Percentiles rank a stretch among this genome's conserved stretches.
These are phyloP conservation scores for Micractinium sp. DNA, from an alignment of 139 green algal species.

Conservation along the genomic window DNA sequence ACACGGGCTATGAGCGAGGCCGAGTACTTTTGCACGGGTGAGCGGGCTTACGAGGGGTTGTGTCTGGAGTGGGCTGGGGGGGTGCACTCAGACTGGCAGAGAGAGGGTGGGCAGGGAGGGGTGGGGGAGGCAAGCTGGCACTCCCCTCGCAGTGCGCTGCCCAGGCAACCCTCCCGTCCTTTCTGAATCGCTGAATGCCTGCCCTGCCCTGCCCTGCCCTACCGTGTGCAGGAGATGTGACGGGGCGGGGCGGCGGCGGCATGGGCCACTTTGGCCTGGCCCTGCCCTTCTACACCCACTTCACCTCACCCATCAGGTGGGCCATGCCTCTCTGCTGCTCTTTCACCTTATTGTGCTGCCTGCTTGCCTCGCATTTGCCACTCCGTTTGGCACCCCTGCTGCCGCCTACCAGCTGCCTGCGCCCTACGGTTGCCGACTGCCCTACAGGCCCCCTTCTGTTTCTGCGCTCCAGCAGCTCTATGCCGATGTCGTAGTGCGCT, in stretches of 20 bases:
- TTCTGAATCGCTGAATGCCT: too few species aligned
- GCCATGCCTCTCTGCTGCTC: neutral
- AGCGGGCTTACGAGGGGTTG: too few species aligned
- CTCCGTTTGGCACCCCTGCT: too few species aligned
- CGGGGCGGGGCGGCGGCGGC: slow-evolving; percentile 77
- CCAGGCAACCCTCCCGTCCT: too few species aligned
- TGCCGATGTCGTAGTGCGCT: slow-evolving; percentile 79
- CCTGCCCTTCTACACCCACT: slow-evolving; percentile 89
- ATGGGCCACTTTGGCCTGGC: slow-evolving; percentile 92
- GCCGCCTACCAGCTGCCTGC: neutral
- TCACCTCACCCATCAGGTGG: slow-evolving; percentile 88
- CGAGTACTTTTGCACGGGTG: slow-evolving; percentile 73
- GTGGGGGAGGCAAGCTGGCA: too few species aligned
- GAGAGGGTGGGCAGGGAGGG: neutral
- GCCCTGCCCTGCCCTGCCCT: neutral
- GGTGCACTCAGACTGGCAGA: neutral
- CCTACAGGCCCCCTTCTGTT: too few species aligned
- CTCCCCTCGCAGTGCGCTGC: too few species aligned
- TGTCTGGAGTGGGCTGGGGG: too few species aligned
- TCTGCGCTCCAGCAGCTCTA: neutral
- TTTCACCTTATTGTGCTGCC: neutral
- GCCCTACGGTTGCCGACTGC: too few species aligned
- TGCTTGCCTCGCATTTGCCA: neutral
- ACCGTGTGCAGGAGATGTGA: slow-evolving; percentile 18
- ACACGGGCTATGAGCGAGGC: slow-evolving; percentile 95